Percentiles rank a stretch among this genome's conserved stretches.
phyloP scores from a whole-genome alignment of 2,329 filamentous ascomycete species.

The Xylaria sp. region DNA sequence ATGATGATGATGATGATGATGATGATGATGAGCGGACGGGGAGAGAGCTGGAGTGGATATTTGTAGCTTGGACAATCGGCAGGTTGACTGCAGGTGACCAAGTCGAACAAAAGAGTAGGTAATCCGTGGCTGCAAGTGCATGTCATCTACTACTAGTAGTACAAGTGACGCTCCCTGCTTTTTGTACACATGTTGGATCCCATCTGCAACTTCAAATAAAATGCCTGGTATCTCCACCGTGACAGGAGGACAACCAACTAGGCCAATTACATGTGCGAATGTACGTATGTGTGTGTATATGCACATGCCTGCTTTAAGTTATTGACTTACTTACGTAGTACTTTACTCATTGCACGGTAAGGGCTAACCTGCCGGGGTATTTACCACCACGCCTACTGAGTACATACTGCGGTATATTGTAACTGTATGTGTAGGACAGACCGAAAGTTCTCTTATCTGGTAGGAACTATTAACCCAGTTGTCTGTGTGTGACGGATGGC shows the following conservation, averaged over 20 bases:
- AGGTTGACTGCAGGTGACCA: slow-evolving; percentile 15
- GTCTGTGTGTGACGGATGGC: slow-evolving; percentile 1
- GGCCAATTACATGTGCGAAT: background rate
- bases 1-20: slow-evolving; percentile 3
- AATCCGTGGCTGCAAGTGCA: slow-evolving; percentile 8
- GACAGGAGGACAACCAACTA: background rate
- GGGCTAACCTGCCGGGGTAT: background rate
- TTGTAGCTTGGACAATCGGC: slow-evolving; percentile 23
- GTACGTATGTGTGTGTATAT: background rate
- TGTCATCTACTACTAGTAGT: background rate
- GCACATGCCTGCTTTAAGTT: slow-evolving; percentile 1
- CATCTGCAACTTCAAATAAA: slow-evolving; percentile 13
- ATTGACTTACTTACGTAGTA: background rate
- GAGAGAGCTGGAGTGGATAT: slow-evolving; percentile 26
- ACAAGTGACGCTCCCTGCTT: background rate
- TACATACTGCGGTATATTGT: background rate
- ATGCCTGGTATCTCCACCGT: slow-evolving; percentile 3
- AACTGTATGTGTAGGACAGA: background rate
- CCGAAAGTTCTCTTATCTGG: no score
- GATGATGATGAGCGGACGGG: slow-evolving; percentile 6
- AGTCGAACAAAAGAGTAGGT: slow-evolving; percentile 21
- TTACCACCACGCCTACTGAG: background rate
- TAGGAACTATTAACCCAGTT: background rate
- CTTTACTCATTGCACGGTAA: background rate
- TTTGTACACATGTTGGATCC: background rate